Conservation (phyloP, 805 yeast genomes). For the Kazachstania bromeliacearum region DNA sequence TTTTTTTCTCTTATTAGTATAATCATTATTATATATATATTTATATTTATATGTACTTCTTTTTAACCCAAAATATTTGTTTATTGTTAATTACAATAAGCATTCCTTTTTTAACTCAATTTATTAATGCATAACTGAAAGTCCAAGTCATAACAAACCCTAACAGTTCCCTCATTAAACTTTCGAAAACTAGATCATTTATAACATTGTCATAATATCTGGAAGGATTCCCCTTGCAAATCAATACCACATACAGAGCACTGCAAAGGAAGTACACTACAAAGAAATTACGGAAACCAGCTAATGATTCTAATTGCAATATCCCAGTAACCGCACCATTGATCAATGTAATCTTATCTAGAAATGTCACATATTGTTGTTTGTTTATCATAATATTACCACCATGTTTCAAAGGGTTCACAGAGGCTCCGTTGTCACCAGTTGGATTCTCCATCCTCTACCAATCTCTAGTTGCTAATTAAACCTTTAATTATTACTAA, state of each 20-base stretch:
- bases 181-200: slow-evolving; percentile 35
- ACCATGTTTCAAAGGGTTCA: slow-evolving; percentile 8
- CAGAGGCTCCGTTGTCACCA: background rate
- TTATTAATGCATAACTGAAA: slow-evolving; percentile 36
- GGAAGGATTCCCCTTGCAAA: slow-evolving; percentile 29
- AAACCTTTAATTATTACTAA: too few species aligned
- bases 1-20: background rate
- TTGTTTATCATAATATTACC: slow-evolving; percentile 18
- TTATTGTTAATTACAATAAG: background rate
- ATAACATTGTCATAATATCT: slow-evolving; percentile 34
- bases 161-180: slow-evolving; percentile 39
- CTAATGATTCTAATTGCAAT: slow-evolving; percentile 38
- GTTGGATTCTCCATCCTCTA: background rate
- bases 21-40: background rate
- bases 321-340: slow-evolving; percentile 50
- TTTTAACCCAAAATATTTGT: background rate
- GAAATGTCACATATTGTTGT: slow-evolving; percentile 23
- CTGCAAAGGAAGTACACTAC: slow-evolving; percentile 30
- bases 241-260: slow-evolving; percentile 25
- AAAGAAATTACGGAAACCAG: slow-evolving; percentile 40
- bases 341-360: slow-evolving; percentile 41
- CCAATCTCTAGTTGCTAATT: background rate
- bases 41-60: background rate
- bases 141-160: slow-evolving; percentile 55
- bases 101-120: background rate